These are phyloP conservation scores for Tricholoma sp. DNA, from an alignment of 768 basidiomycete genomes.

Conservation along the genomic window DNA sequence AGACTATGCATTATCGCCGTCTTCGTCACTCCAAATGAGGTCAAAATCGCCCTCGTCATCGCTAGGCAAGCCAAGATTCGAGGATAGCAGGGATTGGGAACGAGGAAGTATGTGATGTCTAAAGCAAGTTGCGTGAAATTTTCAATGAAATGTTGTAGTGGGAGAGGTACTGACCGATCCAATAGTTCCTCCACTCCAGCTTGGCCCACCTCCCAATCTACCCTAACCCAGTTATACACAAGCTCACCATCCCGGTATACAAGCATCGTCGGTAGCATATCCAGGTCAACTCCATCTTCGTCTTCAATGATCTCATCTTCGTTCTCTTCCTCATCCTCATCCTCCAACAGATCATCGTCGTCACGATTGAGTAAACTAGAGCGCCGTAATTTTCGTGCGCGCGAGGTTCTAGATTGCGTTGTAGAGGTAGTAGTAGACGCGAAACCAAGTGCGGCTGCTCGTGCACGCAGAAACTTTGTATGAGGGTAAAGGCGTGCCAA, in stretches of 20 bases:
- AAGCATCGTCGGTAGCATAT: slow-evolving; percentile 74
- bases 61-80: slow-evolving; percentile 44
- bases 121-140: not conserved
- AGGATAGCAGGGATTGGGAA: slow-evolving; percentile 23
- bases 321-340: slow-evolving; percentile 29
- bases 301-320: slow-evolving; percentile 41
- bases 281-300: slow-evolving; percentile 67
- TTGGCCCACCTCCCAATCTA: slow-evolving; percentile 77
- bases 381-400: slow-evolving; percentile 8
- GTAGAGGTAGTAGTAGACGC: slow-evolving; percentile 30
- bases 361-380: slow-evolving; percentile 25
- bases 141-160: not conserved
- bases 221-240: slow-evolving; percentile 85
- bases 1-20: slow-evolving; percentile 19
- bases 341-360: slow-evolving; percentile 22
- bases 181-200: slow-evolving; percentile 68
- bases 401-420: not conserved
- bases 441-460: slow-evolving; percentile 74
- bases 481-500: slow-evolving; percentile 66
- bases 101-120: slow-evolving; percentile 40
- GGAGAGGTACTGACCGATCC: slow-evolving; percentile 41
- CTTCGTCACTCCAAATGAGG: slow-evolving; percentile 48
- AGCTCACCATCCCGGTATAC: slow-evolving; percentile 77
- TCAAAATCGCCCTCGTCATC: slow-evolving; percentile 53
- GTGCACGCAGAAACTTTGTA: slow-evolving; percentile 78